These are phyloP conservation scores for Coemansia sp. DNA, from an alignment of 192 early-diverging fungal species.

Conservation along the genomic window DNA sequence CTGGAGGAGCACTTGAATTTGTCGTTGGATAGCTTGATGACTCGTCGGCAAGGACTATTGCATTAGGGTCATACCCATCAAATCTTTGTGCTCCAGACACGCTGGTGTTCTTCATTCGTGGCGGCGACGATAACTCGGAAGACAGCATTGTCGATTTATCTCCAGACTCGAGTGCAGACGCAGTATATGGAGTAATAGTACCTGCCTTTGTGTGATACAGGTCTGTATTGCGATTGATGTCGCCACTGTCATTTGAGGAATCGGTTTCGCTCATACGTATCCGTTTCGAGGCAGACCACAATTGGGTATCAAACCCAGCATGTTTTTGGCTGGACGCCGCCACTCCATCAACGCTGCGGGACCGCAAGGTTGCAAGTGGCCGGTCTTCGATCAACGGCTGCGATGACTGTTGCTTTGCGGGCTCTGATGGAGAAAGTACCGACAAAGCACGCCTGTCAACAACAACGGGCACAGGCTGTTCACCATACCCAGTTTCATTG, in stretches of 20 bases:
- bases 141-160: not conserved
- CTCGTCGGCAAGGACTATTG: slow-evolving; percentile 12
- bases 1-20: slow-evolving; percentile 7
- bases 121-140: not conserved
- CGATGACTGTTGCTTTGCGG: not conserved
- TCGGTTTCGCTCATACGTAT: slow-evolving; percentile 34
- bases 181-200: not conserved
- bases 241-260: slow-evolving; percentile 11
- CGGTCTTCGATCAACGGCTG: not conserved
- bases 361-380: slow-evolving; percentile 4
- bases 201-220: not conserved
- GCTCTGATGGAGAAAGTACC: not conserved
- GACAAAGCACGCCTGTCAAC: slow-evolving; percentile 7
- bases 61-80: not conserved
- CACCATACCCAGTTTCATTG: slow-evolving; percentile 19
- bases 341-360: not conserved
- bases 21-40: slow-evolving; percentile 16
- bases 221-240: not conserved
- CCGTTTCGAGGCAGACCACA: slow-evolving; percentile 39
- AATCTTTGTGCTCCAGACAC: not conserved
- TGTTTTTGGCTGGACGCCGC: slow-evolving; percentile 1
- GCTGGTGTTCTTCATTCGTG: not conserved
- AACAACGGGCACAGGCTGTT: slow-evolving; percentile 25
- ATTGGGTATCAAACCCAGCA: not conserved
- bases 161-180: not conserved